These are phyloP conservation scores for Poronia punctata DNA, from an alignment of 495 filamentous ascomycete genomes.

Conservation along the genomic window DNA sequence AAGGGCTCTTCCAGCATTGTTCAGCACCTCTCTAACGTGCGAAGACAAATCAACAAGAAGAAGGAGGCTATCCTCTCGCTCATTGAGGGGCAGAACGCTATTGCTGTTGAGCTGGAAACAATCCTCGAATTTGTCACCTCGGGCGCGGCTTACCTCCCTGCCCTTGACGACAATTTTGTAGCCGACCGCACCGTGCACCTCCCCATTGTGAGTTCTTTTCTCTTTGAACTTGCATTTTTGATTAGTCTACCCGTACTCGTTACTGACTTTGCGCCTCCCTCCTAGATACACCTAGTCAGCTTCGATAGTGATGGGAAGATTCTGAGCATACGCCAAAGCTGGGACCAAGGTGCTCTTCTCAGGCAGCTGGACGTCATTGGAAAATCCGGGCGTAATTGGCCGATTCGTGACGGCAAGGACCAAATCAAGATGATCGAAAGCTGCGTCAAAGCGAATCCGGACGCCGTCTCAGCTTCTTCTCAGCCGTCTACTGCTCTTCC, in stretches of 20 bases:
- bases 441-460: constrained; percentile 37
- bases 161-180: constrained; percentile 90
- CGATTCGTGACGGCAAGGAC: constrained; percentile 82
- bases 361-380: constrained; percentile 94
- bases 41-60: constrained; percentile 68
- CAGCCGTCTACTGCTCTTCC: constrained; percentile 10
- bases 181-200: constrained; percentile 74
- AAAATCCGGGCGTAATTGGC: constrained; percentile 80
- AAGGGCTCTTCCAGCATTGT: constrained; percentile 62
- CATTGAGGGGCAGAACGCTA: constrained; percentile 60
- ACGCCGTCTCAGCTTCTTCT: constrained; percentile 5
- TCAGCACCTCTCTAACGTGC: constrained; percentile 64
- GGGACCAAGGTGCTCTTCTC: constrained; percentile 90
- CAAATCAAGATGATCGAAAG: constrained; percentile 66
- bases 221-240: constrained; percentile 1
- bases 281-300: constrained; percentile 80
- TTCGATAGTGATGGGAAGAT: constrained; percentile 75
- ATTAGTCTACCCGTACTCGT: background rate
- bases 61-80: constrained; percentile 63
- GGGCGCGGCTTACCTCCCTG: constrained; percentile 83
- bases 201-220: constrained; percentile 59
- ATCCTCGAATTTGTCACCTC: constrained; percentile 71
- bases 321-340: constrained; percentile 75
- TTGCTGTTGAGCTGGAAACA: constrained; percentile 75
- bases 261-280: constrained; percentile 23